These are phyloP conservation scores for Tritrichomonas musculus DNA, from an alignment of 208 protist species.

Conservation along the genomic window DNA sequence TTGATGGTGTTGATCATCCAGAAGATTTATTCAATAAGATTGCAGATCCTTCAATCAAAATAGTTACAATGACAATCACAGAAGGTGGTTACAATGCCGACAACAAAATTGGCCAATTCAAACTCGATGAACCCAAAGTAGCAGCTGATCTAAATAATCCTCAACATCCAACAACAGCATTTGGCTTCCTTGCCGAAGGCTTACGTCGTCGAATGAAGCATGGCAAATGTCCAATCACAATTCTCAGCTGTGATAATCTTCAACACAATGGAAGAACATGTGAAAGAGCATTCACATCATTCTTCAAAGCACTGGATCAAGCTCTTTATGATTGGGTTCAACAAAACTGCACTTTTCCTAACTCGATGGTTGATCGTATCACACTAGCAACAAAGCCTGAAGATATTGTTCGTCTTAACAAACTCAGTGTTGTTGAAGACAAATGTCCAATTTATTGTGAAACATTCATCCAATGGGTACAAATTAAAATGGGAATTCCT, in stretches of 20 bases:
- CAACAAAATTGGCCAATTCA: background rate
- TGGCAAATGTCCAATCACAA: constrained; percentile 25
- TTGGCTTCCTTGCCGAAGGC: constrained; percentile 32
- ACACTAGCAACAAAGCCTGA: background rate
- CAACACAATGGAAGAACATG: constrained; percentile 35
- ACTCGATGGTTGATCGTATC: constrained; percentile 44
- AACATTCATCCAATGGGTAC: constrained; percentile 39
- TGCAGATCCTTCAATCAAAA: background rate
- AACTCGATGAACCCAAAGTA: background rate
- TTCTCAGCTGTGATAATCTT: constrained; percentile 43
- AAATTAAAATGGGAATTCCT: too few species aligned
- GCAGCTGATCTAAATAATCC: constrained; percentile 20
- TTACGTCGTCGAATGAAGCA: background rate
- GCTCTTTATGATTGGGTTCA: constrained; percentile 27
- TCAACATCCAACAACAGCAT: background rate
- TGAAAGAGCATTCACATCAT: background rate
- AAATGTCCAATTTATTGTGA: constrained; percentile 19
- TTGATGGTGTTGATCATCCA: background rate
- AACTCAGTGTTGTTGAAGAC: background rate
- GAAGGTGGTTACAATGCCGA: constrained; percentile 42
- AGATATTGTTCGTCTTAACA: background rate
- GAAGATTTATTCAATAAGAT: constrained; percentile 13
- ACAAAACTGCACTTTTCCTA: constrained; percentile 35
- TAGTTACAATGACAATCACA: constrained; percentile 41
- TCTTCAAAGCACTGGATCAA: background rate